These are phyloP conservation scores for Tolypocladium paradoxum DNA, from an alignment of 2,329 filamentous ascomycete genomes.

Conservation along the genomic window DNA sequence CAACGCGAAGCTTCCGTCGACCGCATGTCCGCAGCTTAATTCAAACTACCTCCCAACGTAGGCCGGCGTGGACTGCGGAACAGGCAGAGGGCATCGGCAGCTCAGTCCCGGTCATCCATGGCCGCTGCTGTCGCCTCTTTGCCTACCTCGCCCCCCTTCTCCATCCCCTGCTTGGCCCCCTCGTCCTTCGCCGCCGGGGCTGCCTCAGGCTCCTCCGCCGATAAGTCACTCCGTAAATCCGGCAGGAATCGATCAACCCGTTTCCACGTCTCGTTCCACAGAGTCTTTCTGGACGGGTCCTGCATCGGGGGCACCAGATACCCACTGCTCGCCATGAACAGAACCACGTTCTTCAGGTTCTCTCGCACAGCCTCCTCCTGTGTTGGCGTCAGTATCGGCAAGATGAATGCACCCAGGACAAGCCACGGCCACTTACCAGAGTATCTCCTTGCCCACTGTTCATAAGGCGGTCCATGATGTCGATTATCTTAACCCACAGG, in stretches of 20 bases:
- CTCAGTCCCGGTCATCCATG: background rate
- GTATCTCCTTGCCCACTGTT: constrained; percentile 90
- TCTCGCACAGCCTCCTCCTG: constrained; percentile 93
- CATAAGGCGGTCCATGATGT: constrained; percentile 92
- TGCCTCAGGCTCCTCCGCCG: constrained; percentile 31
- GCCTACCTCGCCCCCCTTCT: background rate
- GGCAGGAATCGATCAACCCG: constrained; percentile 55
- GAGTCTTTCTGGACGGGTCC: constrained; percentile 41
- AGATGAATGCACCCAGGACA: background rate
- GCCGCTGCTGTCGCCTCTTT: background rate
- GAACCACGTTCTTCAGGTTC: constrained; percentile 87
- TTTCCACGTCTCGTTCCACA: constrained; percentile 56
- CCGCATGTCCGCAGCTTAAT: background rate
- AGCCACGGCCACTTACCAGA: constrained; percentile 46
- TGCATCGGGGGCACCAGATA: constrained; percentile 63
- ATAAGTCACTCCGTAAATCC: constrained; percentile 45
- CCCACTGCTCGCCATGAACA: constrained; percentile 88
- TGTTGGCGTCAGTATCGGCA: constrained; percentile 3
- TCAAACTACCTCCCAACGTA: background rate
- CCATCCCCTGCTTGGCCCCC: background rate
- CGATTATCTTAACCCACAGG: constrained; percentile 84
- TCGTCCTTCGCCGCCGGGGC: constrained; percentile 3
- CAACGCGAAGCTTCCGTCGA: background rate
- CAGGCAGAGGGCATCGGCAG: background rate
- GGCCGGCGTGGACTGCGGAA: background rate